Base-by-base conservation (phyloP, 1,284 basidiomycete species). In the Tetrapyrgos nigripes region DNA sequence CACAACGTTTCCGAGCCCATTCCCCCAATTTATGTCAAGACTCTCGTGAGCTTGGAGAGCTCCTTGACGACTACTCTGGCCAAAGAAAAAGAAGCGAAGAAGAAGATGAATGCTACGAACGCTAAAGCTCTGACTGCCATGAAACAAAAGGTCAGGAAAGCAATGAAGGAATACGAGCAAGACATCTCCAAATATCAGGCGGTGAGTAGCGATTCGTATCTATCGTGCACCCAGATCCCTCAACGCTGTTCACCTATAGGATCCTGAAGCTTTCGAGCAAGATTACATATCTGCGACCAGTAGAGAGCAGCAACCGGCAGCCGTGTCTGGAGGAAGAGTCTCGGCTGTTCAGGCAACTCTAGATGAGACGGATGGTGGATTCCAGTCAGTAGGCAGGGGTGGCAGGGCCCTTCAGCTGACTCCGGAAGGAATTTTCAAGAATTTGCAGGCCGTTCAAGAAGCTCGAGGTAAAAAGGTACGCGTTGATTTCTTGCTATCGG, bases 121-220 rank as follows among this genome's bases (percentile, higher is more conserved):
- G 93, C 95, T 50, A 96, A 94, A 72, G 96, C 96, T 1, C 83
- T 98, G 68, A 98, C 96, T 65, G 92, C 92, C 26, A 94, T 98
- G 88, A 98, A 96, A 79, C 96, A 98, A 78, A 98, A 97, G 74
- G 83, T 98, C 62, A 96, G 93, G 78, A 98, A 97, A 80, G 84
- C 91, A 29, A 71, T 82, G 61, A 97, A 96, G 76, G 97, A 98
- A 73, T 87, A 94, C 71, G 97, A 98, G 77, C 77, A 78, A 37
- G 89, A 93, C 62, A 75, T 98, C 52, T 87, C 87, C 68, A 85
- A 85, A 62, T 98, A 89, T 81, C 90, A 92, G 67, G 83, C 87
- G 73, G 94, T 94, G 66, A 68, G 84, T 72, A n/a, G 9, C 27
- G 50, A 17, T 27, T 35, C 28, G 13, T 26, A 23, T 28, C 24